Conservation (phyloP, 495 filamentous ascomycete genomes). For the Polyplosphaeria fusca region DNA sequence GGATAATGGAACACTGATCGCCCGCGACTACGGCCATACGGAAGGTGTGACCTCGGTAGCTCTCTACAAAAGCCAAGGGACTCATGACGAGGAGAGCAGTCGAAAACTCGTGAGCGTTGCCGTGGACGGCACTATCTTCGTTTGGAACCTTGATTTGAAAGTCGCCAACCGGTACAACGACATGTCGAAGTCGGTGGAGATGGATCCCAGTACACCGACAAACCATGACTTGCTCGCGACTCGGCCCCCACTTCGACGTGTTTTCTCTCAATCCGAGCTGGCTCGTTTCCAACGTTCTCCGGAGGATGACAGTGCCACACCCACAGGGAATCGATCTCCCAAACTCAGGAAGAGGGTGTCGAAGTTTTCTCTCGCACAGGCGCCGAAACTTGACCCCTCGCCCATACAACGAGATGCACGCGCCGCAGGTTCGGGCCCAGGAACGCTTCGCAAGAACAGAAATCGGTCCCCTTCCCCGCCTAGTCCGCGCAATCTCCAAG, state of each 20-base stretch:
- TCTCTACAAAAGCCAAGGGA: conserved; percentile 47
- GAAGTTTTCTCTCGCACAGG: conserved; percentile 37
- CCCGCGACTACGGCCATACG: conserved; percentile 90
- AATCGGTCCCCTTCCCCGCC: conserved; percentile 41
- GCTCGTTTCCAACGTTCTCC: conserved; percentile 37
- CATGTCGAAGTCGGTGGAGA: conserved; percentile 32
- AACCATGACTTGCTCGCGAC: conserved; percentile 31
- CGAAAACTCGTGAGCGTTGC: conserved; percentile 41
- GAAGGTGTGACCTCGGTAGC: conserved; percentile 82
- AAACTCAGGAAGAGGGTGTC: conserved; percentile 36
- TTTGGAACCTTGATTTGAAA: conserved; percentile 37
- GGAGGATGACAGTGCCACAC: conserved; percentile 33
- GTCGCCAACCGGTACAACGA: conserved; percentile 11
- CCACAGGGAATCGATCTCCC: conserved; percentile 34
- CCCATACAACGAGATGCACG: conserved; percentile 26
- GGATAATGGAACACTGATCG: conserved; percentile 69
- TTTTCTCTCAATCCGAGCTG: conserved; percentile 42
- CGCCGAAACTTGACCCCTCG: conserved; percentile 41
- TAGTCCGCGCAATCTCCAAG: conserved; percentile 31
- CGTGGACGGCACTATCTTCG: conserved; percentile 44
- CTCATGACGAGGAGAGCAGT: conserved; percentile 4
- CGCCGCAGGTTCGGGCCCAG: conserved; percentile 1
- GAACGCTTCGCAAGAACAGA: conserved; percentile 16
- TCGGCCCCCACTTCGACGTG: conserved; percentile 39
- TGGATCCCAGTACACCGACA: conserved; percentile 18